phyloP scores from a whole-genome alignment of 2,329 filamentous ascomycete species.

The Zopfia rhizophila region DNA sequence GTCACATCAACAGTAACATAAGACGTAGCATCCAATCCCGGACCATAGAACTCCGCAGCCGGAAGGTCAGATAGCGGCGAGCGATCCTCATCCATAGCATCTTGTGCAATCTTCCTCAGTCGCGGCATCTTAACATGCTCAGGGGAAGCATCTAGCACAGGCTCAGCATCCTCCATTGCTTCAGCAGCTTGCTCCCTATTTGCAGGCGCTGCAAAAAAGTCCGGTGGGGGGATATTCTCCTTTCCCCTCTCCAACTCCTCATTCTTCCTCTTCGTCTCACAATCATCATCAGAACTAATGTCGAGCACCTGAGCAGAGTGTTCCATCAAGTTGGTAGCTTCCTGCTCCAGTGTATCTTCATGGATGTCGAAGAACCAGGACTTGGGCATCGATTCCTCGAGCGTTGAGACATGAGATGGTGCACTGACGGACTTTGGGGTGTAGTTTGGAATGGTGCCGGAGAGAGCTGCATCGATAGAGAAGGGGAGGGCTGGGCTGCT shows the following conservation, averaged over 20 bases:
- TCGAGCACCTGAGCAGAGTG: conserved; percentile 88
- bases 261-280: conserved; percentile 64
- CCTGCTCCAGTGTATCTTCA: conserved; percentile 88
- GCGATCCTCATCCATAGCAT: conserved; percentile 54
- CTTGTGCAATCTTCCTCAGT: conserved; percentile 40
- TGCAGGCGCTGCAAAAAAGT: conserved; percentile 42
- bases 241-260: conserved; percentile 76
- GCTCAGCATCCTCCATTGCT: conserved; percentile 25
- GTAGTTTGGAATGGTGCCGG: conserved; percentile 76
- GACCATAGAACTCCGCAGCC: conserved; percentile 51
- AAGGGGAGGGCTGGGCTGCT: conserved; percentile 70
- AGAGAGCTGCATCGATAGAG: conserved; percentile 84
- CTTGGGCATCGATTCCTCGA: conserved; percentile 67
- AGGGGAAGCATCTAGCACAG: conserved; percentile 16
- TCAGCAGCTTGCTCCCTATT: conserved; percentile 20
- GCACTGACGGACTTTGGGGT: conserved; percentile 54
- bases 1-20: conserved; percentile 50
- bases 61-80: conserved; percentile 48
- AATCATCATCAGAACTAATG: conserved; percentile 88
- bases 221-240: conserved; percentile 86
- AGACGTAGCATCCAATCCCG: conserved; percentile 46
- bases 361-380: conserved; percentile 94
- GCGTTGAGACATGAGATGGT: conserved; percentile 49
- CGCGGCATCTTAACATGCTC: conserved; percentile 40
- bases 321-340: conserved; percentile 92